Evolutionary conservation across 352 stramenopile species (phyloP).

Genomic region (Chrysophaeum taylorii): DNA sequence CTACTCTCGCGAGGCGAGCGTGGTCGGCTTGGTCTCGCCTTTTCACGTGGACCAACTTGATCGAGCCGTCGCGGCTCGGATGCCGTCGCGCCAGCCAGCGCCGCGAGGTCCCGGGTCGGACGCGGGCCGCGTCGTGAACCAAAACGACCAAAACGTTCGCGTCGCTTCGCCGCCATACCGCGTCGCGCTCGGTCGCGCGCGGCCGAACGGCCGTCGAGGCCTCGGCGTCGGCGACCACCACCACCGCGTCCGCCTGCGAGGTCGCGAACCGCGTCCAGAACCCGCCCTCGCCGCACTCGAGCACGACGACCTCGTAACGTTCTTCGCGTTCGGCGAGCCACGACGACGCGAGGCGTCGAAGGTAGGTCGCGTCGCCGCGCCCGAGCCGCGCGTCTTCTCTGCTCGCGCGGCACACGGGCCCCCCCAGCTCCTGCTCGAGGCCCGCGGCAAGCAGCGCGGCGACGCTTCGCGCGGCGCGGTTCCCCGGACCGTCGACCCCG

Average conservation of each 20-base stretch:
- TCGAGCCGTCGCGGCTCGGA: not conserved
- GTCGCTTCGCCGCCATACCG: not conserved
- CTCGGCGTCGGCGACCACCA: not conserved
- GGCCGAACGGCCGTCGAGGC: not conserved
- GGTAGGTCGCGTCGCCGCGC: no score
- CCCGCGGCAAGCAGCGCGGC: not conserved
- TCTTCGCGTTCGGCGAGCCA: conserved; percentile 8
- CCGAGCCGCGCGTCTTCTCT: not conserved
- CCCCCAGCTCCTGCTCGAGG: not conserved
- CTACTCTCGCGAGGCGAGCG: conserved; percentile 61
- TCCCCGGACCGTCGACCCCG: not conserved
- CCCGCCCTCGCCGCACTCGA: not conserved
- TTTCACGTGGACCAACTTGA: no score
- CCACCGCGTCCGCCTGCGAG: not conserved
- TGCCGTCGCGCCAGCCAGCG: not conserved
- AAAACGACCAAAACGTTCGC: not conserved
- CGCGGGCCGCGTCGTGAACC: not conserved
- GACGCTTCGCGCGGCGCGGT: not conserved
- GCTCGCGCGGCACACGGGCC: not conserved
- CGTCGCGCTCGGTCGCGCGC: not conserved
- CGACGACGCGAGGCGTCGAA: not conserved
- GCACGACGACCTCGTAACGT: not conserved
- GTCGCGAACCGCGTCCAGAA: not conserved
- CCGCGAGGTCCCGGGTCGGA: not conserved
- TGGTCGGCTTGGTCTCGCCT: conserved; percentile 29